Base-by-base conservation (phyloP, 306 rosid species). In the Inga leiocalycina region DNA sequence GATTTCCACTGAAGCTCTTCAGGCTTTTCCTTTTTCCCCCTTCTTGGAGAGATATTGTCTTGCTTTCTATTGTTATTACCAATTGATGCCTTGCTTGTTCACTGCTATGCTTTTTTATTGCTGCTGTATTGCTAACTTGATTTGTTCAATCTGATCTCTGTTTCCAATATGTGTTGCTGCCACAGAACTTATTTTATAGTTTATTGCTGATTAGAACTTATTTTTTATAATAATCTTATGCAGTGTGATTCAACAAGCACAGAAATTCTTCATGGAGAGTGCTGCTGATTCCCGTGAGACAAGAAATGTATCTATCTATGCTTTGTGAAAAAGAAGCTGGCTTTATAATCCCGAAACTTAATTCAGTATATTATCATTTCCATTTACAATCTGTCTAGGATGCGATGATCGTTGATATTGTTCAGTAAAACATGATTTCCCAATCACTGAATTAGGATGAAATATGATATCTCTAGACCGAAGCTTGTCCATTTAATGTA, bases 211-310 rank as follows among this genome's bases (percentile, higher is more conserved):
- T 20, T 2, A 10, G 24, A 20, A 70, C 52, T 70, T n/a, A 71
- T 45, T 22, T 45, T 44, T 1, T 34, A 48, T 79, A 75, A 76
- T 65, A 44, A 44, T 62, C 75, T 69, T 44, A 66, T 78, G n/a
- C 75, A 97, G 99, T 89, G 89, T 94, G 87, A 91, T 91, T 91
- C 97, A 89, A 82, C 95, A 90, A 85, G 95, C 83, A 67, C 97
- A 97, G 79, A 94, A 91, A 41, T 76, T 88, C 75, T 88, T 78
- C 68, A 81, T 32, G 71, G 98, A 91, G 87, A 84, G 88, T 57
- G 85, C 83, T 76, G 94, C 83, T 76, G 93, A 88, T 76, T 84
- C 90, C 46, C 78, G 83, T 84, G 93, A 85, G 82, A 84, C 94
- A 82, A 90, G 93, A 88, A 90, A 92, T 85, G 99, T 96, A 94